These are phyloP conservation scores for Hypomyces rosellus DNA, from an alignment of 2,329 filamentous ascomycete species.

Conservation along the genomic window DNA sequence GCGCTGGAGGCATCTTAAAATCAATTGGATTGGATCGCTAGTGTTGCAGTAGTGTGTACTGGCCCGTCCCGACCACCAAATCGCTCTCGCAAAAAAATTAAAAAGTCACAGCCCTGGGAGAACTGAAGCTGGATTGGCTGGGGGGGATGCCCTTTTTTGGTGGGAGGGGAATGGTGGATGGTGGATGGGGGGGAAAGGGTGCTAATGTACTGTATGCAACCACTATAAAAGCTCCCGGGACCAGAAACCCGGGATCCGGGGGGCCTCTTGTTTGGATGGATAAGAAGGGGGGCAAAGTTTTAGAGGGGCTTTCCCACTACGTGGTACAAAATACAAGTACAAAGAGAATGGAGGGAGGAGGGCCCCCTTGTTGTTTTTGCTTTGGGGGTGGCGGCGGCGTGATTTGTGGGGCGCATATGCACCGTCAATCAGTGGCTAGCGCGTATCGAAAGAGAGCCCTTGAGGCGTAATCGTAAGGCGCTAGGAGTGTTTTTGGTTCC, in stretches of 20 bases:
- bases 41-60: too few species aligned
- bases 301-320: neutral
- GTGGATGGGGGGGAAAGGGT: too few species aligned
- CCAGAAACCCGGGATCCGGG: neutral
- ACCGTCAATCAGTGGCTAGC: neutral
- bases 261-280: neutral
- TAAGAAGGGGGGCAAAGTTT: too few species aligned
- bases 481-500: too few species aligned
- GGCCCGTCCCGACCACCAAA: too few species aligned
- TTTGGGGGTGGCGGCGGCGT: neutral
- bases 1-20: too few species aligned
- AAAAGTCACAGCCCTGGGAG: too few species aligned
- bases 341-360: neutral
- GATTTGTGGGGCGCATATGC: neutral
- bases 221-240: neutral
- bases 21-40: too few species aligned
- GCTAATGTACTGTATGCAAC: neutral
- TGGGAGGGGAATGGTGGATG: too few species aligned
- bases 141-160: too few species aligned
- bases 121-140: too few species aligned
- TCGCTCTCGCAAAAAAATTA: too few species aligned
- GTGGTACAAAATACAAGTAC: neutral
- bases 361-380: neutral
- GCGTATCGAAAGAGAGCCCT: neutral
- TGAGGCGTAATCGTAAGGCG: neutral